Conservation (phyloP, 495 filamentous ascomycete genomes). For the Talaromyces thailandensis region DNA sequence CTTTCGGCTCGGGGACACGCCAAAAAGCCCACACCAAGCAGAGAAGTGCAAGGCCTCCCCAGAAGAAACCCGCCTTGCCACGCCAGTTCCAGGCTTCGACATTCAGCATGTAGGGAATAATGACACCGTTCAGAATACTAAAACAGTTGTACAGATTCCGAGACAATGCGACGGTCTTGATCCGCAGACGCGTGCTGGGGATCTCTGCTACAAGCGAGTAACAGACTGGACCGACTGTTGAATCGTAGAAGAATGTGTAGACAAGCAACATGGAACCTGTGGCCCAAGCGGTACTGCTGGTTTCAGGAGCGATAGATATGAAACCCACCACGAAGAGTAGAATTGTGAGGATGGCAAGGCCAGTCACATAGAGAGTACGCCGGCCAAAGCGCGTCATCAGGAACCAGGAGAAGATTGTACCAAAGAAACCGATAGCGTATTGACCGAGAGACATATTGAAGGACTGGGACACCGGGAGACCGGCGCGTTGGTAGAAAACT, state of each 20-base stretch:
- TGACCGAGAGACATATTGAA: conserved; percentile 54
- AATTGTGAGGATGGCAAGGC: conserved; percentile 41
- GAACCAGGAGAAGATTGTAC: conserved; percentile 51
- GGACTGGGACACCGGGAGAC: conserved; percentile 42
- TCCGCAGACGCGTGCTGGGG: conserved; percentile 49
- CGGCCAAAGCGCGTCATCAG: conserved; percentile 52
- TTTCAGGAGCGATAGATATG: conserved; percentile 42
- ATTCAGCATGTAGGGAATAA: conserved; percentile 57
- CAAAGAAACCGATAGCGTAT: conserved; percentile 56
- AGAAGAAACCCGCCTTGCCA: conserved; percentile 55
- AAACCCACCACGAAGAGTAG: conserved; percentile 55
- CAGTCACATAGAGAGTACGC: conserved; percentile 50
- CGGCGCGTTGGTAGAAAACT: conserved; percentile 65
- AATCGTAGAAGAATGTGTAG: conserved; percentile 52
- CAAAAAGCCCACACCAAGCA: conserved; percentile 55
- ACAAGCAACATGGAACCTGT: conserved; percentile 49
- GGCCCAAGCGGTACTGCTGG: conserved; percentile 36
- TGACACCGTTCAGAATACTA: conserved; percentile 47
- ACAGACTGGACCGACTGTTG: conserved; percentile 55
- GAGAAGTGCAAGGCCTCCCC: conserved; percentile 47
- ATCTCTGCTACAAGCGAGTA: conserved; percentile 57
- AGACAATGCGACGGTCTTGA: conserved; percentile 51
- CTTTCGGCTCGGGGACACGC: conserved; percentile 51
- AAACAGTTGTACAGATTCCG: conserved; percentile 53
- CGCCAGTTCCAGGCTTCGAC: conserved; percentile 53